Evolutionary conservation across 2,329 filamentous ascomycete species (phyloP), one percentile per base, ranked within the genome.

Genomic region (Epicoccum sorghinum): DNA sequence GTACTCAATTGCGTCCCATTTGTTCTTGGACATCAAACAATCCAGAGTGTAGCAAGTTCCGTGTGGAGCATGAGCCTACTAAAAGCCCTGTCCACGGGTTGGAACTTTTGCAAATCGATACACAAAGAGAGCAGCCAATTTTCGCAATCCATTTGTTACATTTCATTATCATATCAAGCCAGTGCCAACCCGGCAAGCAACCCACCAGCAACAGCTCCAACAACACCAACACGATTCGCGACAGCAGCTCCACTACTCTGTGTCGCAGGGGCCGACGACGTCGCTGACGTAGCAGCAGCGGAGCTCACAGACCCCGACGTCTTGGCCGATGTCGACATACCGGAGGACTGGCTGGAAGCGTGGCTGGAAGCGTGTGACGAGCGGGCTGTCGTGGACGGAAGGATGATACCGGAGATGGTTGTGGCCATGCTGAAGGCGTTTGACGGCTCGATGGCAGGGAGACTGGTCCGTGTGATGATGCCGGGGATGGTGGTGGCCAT

Each of bases 151-250:
- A 18, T 18, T 18, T 18, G 18, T 18, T 18, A 18, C 18, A 18
- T 18, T 18, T 18, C 18, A 18, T 18, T 18, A 18, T 18, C 18
- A 18, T 22, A 5, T 37, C 37, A 59, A 43, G 44, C 54, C 45
- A 67, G 46, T 10, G 53, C 64, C 55, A 64, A 47, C 36, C 65
- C 65, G 48, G 62, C 66, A 29, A 62, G 42, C 33, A 69, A 10
- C 23, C 64, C 65, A 38, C 64, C 66, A 27, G 52, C 58, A 7
- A 69, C 52, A 27, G 49, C 52, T 9, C 64, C 65, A 25, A 67
- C 47, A 4, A 61, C 45, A 41, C 57, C 56, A 4, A 57, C 59
- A 30, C 55, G 53, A 12, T 60, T 62, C 4, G 46, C 53, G 6
- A 47, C 47, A 18, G 65, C 66, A 8, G 64, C 66, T 14, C 54